Base-by-base conservation (phyloP, 805 yeast species). In the Wickerhamiella australiensis region DNA sequence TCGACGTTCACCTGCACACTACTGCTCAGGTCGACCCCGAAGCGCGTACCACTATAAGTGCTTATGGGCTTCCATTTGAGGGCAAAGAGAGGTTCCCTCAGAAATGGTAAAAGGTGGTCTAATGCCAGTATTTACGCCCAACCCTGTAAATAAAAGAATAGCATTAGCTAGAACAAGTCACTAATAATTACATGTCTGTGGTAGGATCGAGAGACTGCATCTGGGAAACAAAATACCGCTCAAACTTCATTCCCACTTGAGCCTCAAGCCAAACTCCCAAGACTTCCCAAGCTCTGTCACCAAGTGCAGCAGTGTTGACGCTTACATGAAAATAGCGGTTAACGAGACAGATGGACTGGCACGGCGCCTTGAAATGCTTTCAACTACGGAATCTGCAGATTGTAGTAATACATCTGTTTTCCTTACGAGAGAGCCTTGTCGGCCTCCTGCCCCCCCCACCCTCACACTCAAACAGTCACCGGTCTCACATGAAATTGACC, bases 21-120 rank as follows among this genome's bases (percentile, higher is more conserved):
- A 70, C 85, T 31, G 95, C 97, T 6, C 86, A 87, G 68, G 79
- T 86, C 18, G 96, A 88, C 62, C 77, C 79, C 27, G 92, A 85
- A 60, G 96, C 97, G 8, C 79, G 94, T 65, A 78, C 84, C 17
- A 70, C 90, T 57, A 68, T 90, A 53, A 82, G 94, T 63, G 82
- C 85, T 2, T 73, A 78, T 57, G 95, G 95, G 6, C 65, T 88
- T 47, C 94, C 95, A 49, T 85, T 88, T 70, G 62, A 66, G 47
- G 81, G 80, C 22, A 57, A 67, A 47, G 80, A 75, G 61, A 71
- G 68, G 54, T 55, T 56, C 53, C 62, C 61, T 7, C 37, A 56
- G 15, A 50, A 57, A 45, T 54, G 59, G 56, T 60, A 52, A 45
- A 12, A 20, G 26, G n/a, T n/a, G n/a, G n/a, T n/a, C n/a, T n/a